A percentile compares a stretch with the other conserved stretches of the same genome.
Conservation (phyloP, 2,329 filamentous ascomycete species). For the Coniella vitis region DNA sequence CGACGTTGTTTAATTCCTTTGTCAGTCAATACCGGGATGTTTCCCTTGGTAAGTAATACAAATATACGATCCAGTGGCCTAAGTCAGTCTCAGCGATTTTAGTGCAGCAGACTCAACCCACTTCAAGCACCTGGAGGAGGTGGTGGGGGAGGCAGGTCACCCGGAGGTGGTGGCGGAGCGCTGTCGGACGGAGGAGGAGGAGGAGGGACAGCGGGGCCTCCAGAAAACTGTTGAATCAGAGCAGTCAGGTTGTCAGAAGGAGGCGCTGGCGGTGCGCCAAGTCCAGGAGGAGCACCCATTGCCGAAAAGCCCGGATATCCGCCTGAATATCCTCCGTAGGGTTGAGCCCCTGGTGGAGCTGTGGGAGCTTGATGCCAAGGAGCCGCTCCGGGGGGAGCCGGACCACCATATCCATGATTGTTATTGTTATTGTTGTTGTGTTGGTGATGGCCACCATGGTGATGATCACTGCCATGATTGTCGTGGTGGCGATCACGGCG, state of each 20-base stretch:
- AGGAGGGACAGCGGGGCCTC: slow-evolving; percentile 20
- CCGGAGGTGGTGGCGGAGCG: slow-evolving; percentile 30
- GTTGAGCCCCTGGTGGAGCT: slow-evolving; percentile 13
- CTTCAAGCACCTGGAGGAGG: slow-evolving; percentile 24
- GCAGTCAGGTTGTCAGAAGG: slow-evolving; percentile 50
- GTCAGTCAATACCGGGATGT: slow-evolving; percentile 3
- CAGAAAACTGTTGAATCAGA: slow-evolving; percentile 56
- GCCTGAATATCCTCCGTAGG: slow-evolving; percentile 50
- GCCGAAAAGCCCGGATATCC: slow-evolving; percentile 25
- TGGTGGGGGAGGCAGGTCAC: slow-evolving; percentile 30
- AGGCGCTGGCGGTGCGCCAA: slow-evolving; percentile 43
- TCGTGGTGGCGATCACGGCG: slow-evolving; percentile 44
- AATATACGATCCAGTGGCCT: slow-evolving; percentile 10
- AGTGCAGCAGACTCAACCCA: background rate
- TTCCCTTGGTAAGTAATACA: slow-evolving; percentile 2
- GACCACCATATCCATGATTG: slow-evolving; percentile 25
- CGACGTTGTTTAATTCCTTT: background rate
- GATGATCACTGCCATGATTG: slow-evolving; percentile 35
- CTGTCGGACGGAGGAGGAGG: slow-evolving; percentile 25
- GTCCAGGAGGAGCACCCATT: slow-evolving; percentile 30
- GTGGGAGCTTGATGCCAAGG: slow-evolving; percentile 49
- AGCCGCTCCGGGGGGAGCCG: slow-evolving; percentile 32
- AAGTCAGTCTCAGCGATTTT: slow-evolving; percentile 20
- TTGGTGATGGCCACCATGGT: slow-evolving; percentile 38
- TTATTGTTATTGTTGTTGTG: slow-evolving; percentile 27